These are phyloP conservation scores for Mycena haematopus DNA, from an alignment of 768 basidiomycete species.

Conservation along the genomic window DNA sequence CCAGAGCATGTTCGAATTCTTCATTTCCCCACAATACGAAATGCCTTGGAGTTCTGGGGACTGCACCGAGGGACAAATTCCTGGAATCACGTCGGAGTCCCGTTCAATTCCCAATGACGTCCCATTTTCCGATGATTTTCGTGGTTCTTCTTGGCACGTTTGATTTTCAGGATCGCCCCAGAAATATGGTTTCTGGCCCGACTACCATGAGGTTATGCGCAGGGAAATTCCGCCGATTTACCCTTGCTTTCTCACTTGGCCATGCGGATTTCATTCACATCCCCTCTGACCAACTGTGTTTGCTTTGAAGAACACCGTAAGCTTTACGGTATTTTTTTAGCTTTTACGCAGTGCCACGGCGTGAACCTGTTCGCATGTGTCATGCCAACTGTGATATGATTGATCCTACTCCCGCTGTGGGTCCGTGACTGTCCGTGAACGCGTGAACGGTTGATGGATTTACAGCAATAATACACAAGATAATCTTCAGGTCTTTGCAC, in stretches of 20 bases:
- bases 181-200: too few species aligned
- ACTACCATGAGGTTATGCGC: background rate
- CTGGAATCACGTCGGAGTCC: too few species aligned
- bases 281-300: too few species aligned
- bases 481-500: background rate
- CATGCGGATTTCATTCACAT: too few species aligned
- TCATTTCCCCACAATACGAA: background rate
- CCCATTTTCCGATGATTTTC: too few species aligned
- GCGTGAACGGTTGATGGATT: conserved; percentile 1
- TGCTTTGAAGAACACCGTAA: too few species aligned
- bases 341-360: too few species aligned
- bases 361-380: background rate
- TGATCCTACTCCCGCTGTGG: background rate
- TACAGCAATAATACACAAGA: conserved; percentile 18
- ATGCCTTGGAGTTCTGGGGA: background rate
- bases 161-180: too few species aligned
- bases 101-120: too few species aligned
- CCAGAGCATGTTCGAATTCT: background rate
- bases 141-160: too few species aligned
- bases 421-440: background rate
- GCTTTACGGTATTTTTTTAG: too few species aligned
- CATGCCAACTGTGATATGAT: background rate
- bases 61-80: background rate
- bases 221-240: background rate
- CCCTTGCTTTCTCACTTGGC: too few species aligned